phyloP scores from a whole-genome alignment of 805 yeast genomes.

The Schwanniomyces yamadae region DNA sequence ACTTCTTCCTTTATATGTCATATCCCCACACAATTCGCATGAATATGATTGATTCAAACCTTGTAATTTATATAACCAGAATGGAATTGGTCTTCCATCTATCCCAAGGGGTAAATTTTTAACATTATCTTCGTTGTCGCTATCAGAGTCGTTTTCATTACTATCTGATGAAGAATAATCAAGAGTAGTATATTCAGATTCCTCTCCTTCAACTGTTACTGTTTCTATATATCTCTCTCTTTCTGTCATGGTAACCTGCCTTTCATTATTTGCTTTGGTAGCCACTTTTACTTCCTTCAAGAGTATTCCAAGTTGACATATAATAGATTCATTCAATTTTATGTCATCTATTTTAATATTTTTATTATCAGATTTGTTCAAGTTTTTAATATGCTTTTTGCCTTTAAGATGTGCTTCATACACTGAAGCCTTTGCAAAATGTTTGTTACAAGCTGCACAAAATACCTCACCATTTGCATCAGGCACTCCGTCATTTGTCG shows the following conservation, averaged over 20 bases:
- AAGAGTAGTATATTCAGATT: constrained; percentile 40
- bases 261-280: constrained; percentile 62
- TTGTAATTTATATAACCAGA: constrained; percentile 87
- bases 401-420: constrained; percentile 70
- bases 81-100: constrained; percentile 91
- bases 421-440: constrained; percentile 63
- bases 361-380: constrained; percentile 4
- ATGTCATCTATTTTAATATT: not conserved
- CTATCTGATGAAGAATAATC: constrained; percentile 21
- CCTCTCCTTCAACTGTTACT: constrained; percentile 38
- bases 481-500: constrained; percentile 10
- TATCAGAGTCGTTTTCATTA: constrained; percentile 20
- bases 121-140: constrained; percentile 43
- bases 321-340: constrained; percentile 46
- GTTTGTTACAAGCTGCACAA: constrained; percentile 64
- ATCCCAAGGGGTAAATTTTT: constrained; percentile 74
- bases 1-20: constrained; percentile 67
- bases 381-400: constrained; percentile 67
- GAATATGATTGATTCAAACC: constrained; percentile 71
- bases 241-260: constrained; percentile 66
- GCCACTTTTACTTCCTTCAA: constrained; percentile 42
- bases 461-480: constrained; percentile 36
- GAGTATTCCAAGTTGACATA: constrained; percentile 34
- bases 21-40: constrained; percentile 88
- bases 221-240: constrained; percentile 61